These are phyloP conservation scores for Yueomyces sinensis DNA, from an alignment of 805 yeast species.

Conservation along the genomic window DNA sequence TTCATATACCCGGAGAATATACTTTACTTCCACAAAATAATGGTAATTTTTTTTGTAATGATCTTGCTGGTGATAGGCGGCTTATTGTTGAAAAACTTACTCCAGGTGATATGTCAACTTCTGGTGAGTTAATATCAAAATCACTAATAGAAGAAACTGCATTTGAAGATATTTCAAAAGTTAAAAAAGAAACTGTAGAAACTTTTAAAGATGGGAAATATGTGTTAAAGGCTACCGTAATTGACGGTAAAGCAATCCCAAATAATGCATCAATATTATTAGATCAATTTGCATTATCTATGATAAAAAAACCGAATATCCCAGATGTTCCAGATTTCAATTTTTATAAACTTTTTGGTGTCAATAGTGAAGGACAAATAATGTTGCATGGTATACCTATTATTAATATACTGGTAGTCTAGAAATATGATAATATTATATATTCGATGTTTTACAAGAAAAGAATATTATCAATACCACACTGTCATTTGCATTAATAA, in stretches of 20 bases:
- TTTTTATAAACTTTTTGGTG: conserved; percentile 8
- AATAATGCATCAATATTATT: conserved; percentile 3
- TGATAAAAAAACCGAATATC: neutral
- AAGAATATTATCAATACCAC: too few relatives aligned
- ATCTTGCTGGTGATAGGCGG: conserved; percentile 32
- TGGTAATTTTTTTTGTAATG: conserved; percentile 7
- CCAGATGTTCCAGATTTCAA: neutral
- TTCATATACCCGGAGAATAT: conserved; percentile 12
- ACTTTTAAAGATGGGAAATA: neutral
- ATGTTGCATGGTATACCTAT: conserved; percentile 18
- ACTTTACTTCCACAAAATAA: conserved; percentile 1
- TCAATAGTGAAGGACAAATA: conserved; percentile 12
- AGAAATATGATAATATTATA: too few relatives aligned
- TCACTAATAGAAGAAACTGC: conserved; percentile 7
- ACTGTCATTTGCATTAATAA: too few relatives aligned
- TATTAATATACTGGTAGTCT: conserved; percentile 8
- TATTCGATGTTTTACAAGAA: too few relatives aligned
- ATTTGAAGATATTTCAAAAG: conserved; percentile 2
- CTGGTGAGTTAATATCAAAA: conserved; percentile 23
- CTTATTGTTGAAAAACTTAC: conserved; percentile 33
- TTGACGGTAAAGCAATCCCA: conserved; percentile 6
- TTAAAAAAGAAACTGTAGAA: conserved; percentile 5
- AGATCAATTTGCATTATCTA: conserved; percentile 1
- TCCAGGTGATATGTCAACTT: conserved; percentile 28
- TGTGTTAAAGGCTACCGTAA: conserved; percentile 2